A percentile compares a stretch with the other conserved stretches of the same genome.
These are phyloP conservation scores for Pseudonitzschia delicatissima DNA, from an alignment of 108 stramenopile genomes.

Conservation along the genomic window DNA sequence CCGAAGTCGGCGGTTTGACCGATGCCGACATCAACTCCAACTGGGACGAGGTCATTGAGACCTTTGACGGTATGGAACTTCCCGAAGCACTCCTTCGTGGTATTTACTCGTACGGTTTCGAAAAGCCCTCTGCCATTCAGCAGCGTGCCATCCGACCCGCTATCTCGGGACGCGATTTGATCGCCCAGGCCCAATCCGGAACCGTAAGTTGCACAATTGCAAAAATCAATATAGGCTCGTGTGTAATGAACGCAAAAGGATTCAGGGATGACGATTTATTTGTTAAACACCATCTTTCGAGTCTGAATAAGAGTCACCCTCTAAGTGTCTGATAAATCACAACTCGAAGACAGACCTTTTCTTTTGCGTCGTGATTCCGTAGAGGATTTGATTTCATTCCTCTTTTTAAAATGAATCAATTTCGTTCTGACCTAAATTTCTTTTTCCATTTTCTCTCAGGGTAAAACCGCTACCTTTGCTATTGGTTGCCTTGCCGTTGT, in stretches of 20 bases:
- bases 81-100: slow-evolving; percentile 97
- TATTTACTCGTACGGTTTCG: slow-evolving; percentile 99
- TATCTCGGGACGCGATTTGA: slow-evolving; percentile 94
- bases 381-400: no score
- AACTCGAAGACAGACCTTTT: slow-evolving; percentile 88
- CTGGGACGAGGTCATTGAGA: slow-evolving; percentile 91
- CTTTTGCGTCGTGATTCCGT: no score
- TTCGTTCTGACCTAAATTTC: background rate
- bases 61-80: slow-evolving; percentile 97
- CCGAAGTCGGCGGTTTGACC: slow-evolving; percentile 56
- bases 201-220: slow-evolving; percentile 73
- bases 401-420: background rate
- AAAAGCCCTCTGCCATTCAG: slow-evolving; percentile 99
- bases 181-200: slow-evolving; percentile 99
- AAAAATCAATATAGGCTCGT: background rate
- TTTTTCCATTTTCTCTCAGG: slow-evolving; percentile 43
- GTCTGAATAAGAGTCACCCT: slow-evolving; percentile 95
- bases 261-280: slow-evolving; percentile 73
- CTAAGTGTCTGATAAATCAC: slow-evolving; percentile 79
- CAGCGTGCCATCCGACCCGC: slow-evolving; percentile 98
- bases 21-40: slow-evolving; percentile 91
- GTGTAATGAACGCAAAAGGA: slow-evolving; percentile 6
- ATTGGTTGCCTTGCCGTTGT: slow-evolving; percentile 96
- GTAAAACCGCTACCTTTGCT: slow-evolving; percentile 99
- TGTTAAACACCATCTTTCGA: slow-evolving; percentile 97